Conservation (phyloP, 176 grass and related monocot species). For the Paspalum notatum region DNA sequence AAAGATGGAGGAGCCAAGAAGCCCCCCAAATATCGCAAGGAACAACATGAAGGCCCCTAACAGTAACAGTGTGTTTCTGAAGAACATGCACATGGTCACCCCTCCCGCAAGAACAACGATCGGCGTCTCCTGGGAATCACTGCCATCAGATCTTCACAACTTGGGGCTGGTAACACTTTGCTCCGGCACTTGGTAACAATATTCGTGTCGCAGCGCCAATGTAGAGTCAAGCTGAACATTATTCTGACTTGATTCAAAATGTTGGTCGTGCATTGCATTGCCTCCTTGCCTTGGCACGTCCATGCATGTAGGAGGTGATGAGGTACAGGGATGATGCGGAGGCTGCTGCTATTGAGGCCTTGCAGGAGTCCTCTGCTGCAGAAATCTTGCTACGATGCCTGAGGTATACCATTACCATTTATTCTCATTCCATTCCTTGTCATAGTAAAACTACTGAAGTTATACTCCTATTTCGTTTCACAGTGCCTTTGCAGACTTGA, state of each 20-base stretch:
- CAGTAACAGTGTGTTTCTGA: slow-evolving; percentile 29
- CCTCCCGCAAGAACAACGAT: slow-evolving; percentile 46
- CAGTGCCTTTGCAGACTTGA: slow-evolving; percentile 47
- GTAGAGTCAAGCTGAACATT: not conserved
- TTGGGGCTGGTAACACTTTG: slow-evolving; percentile 32
- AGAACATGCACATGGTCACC: slow-evolving; percentile 46
- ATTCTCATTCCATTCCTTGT: too few relatives aligned
- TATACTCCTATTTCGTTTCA: not conserved
- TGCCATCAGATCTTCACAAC: slow-evolving; percentile 47
- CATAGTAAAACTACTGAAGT: not conserved
- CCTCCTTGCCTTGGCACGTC: not conserved
- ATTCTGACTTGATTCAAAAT: slow-evolving; percentile 1
- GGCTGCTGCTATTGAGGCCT: slow-evolving; percentile 74
- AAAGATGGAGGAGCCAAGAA: slow-evolving; percentile 37
- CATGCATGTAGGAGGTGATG: slow-evolving; percentile 57
- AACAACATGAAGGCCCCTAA: slow-evolving; percentile 40
- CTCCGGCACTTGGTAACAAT: not conserved
- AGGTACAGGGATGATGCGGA: slow-evolving; percentile 72
- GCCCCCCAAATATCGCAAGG: slow-evolving; percentile 12
- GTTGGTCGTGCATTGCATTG: not conserved
- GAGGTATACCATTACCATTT: slow-evolving; percentile 38
- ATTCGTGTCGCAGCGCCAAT: not conserved
- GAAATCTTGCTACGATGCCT: slow-evolving; percentile 72
- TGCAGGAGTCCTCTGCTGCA: slow-evolving; percentile 69
- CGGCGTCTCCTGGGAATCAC: slow-evolving; percentile 63